phyloP scores from a whole-genome alignment of 2,329 filamentous ascomycete genomes.

The Pseudogymnoascus sp. region DNA sequence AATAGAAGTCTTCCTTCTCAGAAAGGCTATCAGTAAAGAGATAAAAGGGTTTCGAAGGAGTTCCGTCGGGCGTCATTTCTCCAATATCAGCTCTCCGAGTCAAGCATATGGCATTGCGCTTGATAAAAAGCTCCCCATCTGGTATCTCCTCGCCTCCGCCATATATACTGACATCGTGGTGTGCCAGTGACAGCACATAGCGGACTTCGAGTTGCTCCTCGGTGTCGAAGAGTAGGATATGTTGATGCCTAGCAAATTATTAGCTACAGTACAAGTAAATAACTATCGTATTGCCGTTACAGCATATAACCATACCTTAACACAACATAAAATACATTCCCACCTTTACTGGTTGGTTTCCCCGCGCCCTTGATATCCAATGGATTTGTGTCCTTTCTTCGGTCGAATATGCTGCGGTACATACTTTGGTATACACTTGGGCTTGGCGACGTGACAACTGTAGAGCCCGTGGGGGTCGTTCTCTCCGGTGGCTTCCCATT shows the following conservation, averaged over 20 bases:
- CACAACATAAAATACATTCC: conserved; percentile 90
- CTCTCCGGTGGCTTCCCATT: conserved; percentile 89
- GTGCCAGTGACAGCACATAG: conserved; percentile 86
- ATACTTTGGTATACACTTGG: conserved; percentile 97
- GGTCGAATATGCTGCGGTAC: conserved; percentile 92
- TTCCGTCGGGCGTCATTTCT: conserved; percentile 46
- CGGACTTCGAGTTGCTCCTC: conserved; percentile 90
- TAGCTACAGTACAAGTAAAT: conserved; percentile 10
- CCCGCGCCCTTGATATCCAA: conserved; percentile 26
- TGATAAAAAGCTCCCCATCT: conserved; percentile 93
- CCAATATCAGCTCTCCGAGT: conserved; percentile 51
- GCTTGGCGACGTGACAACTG: conserved; percentile 67
- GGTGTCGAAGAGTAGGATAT: conserved; percentile 96
- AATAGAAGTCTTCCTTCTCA: conserved; percentile 97
- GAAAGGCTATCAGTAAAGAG: conserved; percentile 93
- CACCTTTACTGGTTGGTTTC: conserved; percentile 46
- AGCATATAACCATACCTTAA: conserved; percentile 49
- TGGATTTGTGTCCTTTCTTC: conserved; percentile 45
- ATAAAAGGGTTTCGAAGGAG: conserved; percentile 73
- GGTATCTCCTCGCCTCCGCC: conserved; percentile 69
- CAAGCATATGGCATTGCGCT: conserved; percentile 80
- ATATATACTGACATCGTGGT: conserved; percentile 79
- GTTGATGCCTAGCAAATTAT: conserved; percentile 59
- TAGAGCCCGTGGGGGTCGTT: conserved; percentile 66
- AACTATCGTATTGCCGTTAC: conserved; percentile 12